Conservation (phyloP, 2,329 filamentous ascomycete species). For the Raffaelea albimanens region DNA sequence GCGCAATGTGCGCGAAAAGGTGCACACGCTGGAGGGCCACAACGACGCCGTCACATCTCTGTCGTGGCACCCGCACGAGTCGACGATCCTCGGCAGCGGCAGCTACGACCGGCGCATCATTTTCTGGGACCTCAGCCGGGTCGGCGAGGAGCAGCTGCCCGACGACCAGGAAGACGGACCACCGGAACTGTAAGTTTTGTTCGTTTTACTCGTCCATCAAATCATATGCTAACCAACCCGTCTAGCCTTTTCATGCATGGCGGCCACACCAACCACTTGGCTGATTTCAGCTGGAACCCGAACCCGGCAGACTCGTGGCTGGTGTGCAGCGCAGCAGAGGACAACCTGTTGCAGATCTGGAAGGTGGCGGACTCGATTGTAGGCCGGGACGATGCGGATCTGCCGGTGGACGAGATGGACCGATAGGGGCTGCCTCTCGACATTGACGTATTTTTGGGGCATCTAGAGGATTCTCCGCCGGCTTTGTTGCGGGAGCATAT, state of each 20-base stretch:
- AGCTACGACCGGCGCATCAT: constrained; percentile 90
- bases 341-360: constrained; percentile 95
- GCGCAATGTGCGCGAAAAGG: constrained; percentile 78
- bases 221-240: constrained; percentile 15
- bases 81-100: constrained; percentile 78
- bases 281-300: constrained; percentile 95
- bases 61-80: constrained; percentile 88
- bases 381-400: constrained; percentile 64
- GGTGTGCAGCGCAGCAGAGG: constrained; percentile 88
- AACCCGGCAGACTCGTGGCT: constrained; percentile 95
- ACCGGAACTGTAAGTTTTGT: constrained; percentile 69
- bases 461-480: too few relatives aligned
- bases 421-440: too few relatives aligned
- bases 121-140: constrained; percentile 90
- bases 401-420: constrained; percentile 70
- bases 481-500: too few relatives aligned
- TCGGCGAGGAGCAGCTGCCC: constrained; percentile 88
- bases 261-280: constrained; percentile 92
- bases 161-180: constrained; percentile 94
- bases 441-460: too few relatives aligned
- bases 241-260: constrained; percentile 94
- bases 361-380: constrained; percentile 77
- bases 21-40: constrained; percentile 85
- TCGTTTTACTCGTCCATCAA: not conserved
- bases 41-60: constrained; percentile 83